Evolutionary conservation across 2,329 filamentous ascomycete genomes (phyloP).

Genomic region (Penicillium vulpinum): DNA sequence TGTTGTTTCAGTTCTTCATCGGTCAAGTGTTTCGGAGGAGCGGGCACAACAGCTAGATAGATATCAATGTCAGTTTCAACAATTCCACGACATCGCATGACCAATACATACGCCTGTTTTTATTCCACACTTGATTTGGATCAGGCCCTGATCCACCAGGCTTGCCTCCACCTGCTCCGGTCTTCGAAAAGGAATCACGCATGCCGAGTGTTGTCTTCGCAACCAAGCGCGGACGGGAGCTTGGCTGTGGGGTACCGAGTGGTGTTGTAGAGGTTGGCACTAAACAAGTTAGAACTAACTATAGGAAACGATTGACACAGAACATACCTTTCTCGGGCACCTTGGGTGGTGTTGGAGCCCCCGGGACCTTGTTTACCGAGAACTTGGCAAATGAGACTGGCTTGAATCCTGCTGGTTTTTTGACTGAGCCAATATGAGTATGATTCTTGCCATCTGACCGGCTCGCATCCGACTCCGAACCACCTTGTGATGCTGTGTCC

Average conservation of each 20-base stretch:
- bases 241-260: conserved; percentile 43
- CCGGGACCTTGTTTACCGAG: conserved; percentile 62
- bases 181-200: conserved; percentile 53
- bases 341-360: conserved; percentile 53
- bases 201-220: conserved; percentile 60
- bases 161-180: conserved; percentile 47
- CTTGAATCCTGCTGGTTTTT: conserved; percentile 64
- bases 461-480: conserved; percentile 65
- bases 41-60: conserved; percentile 51
- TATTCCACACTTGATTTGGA: conserved; percentile 70
- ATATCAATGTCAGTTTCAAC: conserved; percentile 22
- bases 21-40: conserved; percentile 64
- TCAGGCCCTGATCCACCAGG: conserved; percentile 57
- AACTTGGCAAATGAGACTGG: conserved; percentile 67
- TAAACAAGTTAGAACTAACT: conserved; percentile 14
- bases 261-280: conserved; percentile 41
- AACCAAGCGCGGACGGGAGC: conserved; percentile 60
- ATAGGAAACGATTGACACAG: neutral
- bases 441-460: conserved; percentile 52
- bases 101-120: conserved; percentile 58
- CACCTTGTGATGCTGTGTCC: conserved; percentile 46
- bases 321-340: conserved; percentile 55
- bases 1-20: conserved; percentile 69
- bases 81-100: neutral
- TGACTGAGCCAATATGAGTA: conserved; percentile 53